A percentile compares a stretch with the other conserved stretches of the same genome.
Conservation (phyloP, 352 stramenopile genomes). For the Phytophthora syringae region DNA sequence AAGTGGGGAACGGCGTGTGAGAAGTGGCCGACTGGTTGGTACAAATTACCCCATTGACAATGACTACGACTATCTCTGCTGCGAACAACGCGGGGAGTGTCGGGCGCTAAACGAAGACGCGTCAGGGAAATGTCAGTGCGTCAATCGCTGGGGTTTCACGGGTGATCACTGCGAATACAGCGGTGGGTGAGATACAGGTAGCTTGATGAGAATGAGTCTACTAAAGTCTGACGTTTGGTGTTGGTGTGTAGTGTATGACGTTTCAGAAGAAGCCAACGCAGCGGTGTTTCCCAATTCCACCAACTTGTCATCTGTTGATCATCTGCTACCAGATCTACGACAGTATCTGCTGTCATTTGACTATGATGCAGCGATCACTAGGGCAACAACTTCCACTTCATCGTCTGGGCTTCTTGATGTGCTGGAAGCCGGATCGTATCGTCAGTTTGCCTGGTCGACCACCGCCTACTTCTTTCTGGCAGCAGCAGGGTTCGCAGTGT, state of each 20-base stretch:
- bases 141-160: conserved; percentile 70
- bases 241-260: conserved; percentile 57
- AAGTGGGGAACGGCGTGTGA: conserved; percentile 59
- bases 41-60: conserved; percentile 78
- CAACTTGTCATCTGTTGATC: conserved; percentile 40
- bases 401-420: conserved; percentile 27
- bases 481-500: conserved; percentile 28
- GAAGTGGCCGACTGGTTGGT: conserved; percentile 64
- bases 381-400: background rate
- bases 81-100: conserved; percentile 64
- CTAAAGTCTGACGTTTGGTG: background rate
- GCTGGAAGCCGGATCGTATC: conserved; percentile 43
- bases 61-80: conserved; percentile 72
- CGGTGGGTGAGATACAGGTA: conserved; percentile 36
- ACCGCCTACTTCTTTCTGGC: conserved; percentile 37
- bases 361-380: conserved; percentile 37
- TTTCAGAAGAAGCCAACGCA: conserved; percentile 54
- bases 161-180: conserved; percentile 72
- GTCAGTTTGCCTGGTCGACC: conserved; percentile 53
- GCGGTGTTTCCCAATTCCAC: conserved; percentile 43
- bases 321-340: conserved; percentile 58
- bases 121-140: conserved; percentile 64
- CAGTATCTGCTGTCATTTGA: conserved; percentile 51
- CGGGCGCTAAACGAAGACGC: conserved; percentile 60
- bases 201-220: background rate